phyloP scores from a whole-genome alignment of 441 rosid genomes.

The Populus trichocarpa region DNA sequence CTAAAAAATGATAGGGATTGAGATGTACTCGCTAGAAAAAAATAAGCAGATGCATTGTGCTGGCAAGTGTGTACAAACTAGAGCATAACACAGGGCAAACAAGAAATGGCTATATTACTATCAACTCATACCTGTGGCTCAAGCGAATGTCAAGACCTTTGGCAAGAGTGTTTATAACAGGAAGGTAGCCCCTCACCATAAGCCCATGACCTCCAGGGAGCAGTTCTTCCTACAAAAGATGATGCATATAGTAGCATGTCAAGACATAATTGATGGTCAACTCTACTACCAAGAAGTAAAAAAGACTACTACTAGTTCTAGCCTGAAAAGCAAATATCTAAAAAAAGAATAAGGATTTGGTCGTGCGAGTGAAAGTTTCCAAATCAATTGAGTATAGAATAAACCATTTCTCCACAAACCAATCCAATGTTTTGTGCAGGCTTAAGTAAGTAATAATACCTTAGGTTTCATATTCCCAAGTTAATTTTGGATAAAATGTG shows the following conservation, averaged over 20 bases:
- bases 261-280: not conserved
- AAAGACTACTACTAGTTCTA: not conserved
- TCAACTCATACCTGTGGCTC: slow-evolving; percentile 54
- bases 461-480: no score
- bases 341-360: no score
- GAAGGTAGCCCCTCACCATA: slow-evolving; percentile 94
- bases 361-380: no score
- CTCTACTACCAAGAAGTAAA: not conserved
- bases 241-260: not conserved
- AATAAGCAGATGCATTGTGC: not conserved
- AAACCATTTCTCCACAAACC: no score
- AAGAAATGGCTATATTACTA: not conserved
- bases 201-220: slow-evolving; percentile 98
- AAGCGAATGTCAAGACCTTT: slow-evolving; percentile 87
- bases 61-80: not conserved
- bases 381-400: no score
- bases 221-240: slow-evolving; percentile 60
- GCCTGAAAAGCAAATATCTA: not conserved
- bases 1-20: slow-evolving; percentile 29
- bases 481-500: no score
- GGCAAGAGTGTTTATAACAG: slow-evolving; percentile 90
- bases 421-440: no score
- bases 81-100: not conserved
- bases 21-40: not conserved
- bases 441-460: no score